Evolutionary conservation across 306 rosid genomes (phyloP), one percentile per base, ranked within the genome.

Genomic region (Medicago truncatula): DNA sequence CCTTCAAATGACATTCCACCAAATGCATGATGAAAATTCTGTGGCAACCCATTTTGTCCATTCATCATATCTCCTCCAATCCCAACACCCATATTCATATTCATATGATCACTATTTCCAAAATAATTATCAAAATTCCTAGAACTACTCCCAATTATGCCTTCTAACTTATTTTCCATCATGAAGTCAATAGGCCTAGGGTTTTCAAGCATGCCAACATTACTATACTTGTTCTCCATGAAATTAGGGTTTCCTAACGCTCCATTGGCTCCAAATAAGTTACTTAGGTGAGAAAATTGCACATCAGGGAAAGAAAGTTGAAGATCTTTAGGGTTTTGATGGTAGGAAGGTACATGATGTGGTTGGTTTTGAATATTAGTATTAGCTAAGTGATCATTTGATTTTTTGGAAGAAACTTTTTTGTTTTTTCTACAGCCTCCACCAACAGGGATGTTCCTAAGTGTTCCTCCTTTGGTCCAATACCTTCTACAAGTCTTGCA

Each of bases 381-480:
- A 20, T 13, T 63, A 47, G 47, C 6, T 36, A 79, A 13, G 67
- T 78, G 83, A 58, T 85, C 93, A 57, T 86, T 90, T 46, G 90
- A 41, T 86, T 92, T 92, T 63, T 92, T 92, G 79, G 89, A 7
- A 17, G 96, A 49, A 28, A 87, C 89, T 74, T 90, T 96, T 79
- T 90, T 92, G 91, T 90, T 96, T 91, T 96, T 96, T 57, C 98
- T 71, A 44, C 98, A 96, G 0, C 99, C 96, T 43, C 99, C 99
- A 5, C 99, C 98, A 0, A 96, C 98, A 0, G 99, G 99, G 47
- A 96, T 92, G 92, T 96, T 96, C 21, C 99, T 79, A 2, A 96
- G 96, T 21, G 98, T 96, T 4, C 99, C 99, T 0, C 99, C 99
- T 82, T 92, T 89, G 25, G 99, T 96, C 99, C 99, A 96, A 78